Conservation (phyloP, 306 rosid species). For the Purshia tridentata region DNA sequence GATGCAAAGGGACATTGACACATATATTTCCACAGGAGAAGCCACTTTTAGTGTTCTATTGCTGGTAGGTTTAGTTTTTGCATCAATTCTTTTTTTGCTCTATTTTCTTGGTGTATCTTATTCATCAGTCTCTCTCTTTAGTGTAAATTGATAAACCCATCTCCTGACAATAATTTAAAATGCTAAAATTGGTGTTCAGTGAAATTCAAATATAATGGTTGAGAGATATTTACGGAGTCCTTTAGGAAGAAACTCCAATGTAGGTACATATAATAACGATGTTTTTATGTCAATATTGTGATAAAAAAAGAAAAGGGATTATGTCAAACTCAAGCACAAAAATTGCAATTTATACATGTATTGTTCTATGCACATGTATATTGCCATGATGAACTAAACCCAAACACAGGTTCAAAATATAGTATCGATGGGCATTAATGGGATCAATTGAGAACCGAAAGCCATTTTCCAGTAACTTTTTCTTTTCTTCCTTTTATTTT, state of each 20-base stretch:
- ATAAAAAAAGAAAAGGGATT: not conserved
- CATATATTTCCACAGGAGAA: conserved; percentile 40
- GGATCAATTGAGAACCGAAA: not conserved
- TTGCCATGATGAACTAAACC: not conserved
- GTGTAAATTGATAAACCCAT: conserved; percentile 2
- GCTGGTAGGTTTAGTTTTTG: conserved; percentile 39
- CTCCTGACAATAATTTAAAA: conserved; percentile 2
- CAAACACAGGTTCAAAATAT: not conserved
- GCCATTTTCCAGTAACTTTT: not conserved
- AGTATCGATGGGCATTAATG: not conserved
- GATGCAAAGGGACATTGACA: conserved; percentile 57
- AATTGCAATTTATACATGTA: not conserved
- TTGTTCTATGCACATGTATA: not conserved
- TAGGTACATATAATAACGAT: conserved; percentile 11
- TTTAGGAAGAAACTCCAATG: conserved; percentile 20
- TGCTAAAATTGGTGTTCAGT: conserved; percentile 22
- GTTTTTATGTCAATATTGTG: not conserved
- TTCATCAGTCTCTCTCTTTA: not conserved
- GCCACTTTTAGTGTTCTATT: conserved; percentile 42
- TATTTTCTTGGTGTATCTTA: not conserved
- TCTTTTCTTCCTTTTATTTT: too few species aligned
- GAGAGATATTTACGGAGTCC: not conserved
- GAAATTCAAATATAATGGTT: conserved; percentile 16
- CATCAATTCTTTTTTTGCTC: not conserved
- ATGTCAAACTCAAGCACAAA: not conserved